These are phyloP conservation scores for Agaricus subrufescens DNA, from an alignment of 768 basidiomycete species.

Conservation along the genomic window DNA sequence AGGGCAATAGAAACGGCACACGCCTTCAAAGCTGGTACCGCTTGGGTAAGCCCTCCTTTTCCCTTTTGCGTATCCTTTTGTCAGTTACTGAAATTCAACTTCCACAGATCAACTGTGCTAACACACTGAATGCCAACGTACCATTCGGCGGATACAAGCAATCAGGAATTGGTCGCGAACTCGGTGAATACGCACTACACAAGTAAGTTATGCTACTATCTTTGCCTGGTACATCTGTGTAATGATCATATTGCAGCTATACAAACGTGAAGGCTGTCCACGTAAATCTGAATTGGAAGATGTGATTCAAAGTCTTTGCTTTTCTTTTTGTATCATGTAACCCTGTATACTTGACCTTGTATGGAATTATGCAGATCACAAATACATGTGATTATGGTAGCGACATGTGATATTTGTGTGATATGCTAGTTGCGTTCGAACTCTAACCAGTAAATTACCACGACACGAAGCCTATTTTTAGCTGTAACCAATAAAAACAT, in stretches of 20 bases:
- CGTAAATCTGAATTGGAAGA: conserved; percentile 44
- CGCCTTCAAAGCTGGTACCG: conserved; percentile 75
- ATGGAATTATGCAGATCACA: not conserved
- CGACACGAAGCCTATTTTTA: too few species aligned
- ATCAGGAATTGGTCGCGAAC: conserved; percentile 75
- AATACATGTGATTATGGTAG: not conserved
- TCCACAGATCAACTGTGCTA: conserved; percentile 42
- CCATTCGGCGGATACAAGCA: conserved; percentile 89
- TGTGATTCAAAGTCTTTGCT: conserved; percentile 12
- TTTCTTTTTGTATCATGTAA: not conserved
- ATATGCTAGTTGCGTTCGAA: too few species aligned
- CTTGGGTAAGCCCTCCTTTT: conserved; percentile 43
- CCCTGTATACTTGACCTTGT: not conserved
- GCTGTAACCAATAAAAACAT: too few species aligned
- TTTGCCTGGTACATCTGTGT: not conserved
- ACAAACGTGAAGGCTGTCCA: conserved; percentile 69
- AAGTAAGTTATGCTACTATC: conserved; percentile 34
- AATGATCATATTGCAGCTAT: conserved; percentile 36
- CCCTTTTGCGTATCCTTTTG: not conserved
- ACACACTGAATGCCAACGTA: conserved; percentile 46
- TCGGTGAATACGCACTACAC: conserved; percentile 71
- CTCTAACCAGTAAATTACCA: too few species aligned
- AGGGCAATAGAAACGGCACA: conserved; percentile 72
- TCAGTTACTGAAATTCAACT: not conserved
- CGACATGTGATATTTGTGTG: too few species aligned